These are phyloP conservation scores for Paecilomyces variotii DNA, from an alignment of 2,329 filamentous ascomycete genomes.

Conservation along the genomic window DNA sequence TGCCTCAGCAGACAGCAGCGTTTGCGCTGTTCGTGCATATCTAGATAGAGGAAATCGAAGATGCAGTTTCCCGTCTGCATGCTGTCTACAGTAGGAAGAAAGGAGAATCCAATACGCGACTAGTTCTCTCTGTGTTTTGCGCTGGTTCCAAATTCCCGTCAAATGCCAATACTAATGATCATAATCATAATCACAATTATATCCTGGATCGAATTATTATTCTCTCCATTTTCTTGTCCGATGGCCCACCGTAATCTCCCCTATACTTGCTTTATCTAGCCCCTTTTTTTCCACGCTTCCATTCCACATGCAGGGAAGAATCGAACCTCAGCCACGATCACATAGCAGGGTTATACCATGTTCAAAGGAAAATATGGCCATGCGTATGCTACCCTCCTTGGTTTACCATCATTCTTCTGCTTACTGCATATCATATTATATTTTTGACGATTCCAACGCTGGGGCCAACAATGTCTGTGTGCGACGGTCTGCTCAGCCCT, in stretches of 20 bases:
- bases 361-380: background rate
- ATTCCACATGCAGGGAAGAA: background rate
- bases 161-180: background rate
- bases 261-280: background rate
- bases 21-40: background rate
- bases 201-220: background rate
- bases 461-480: background rate
- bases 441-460: background rate
- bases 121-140: background rate
- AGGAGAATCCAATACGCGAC: background rate
- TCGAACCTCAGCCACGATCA: background rate
- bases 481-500: background rate
- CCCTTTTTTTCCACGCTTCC: background rate
- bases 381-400: background rate
- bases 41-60: too few relatives aligned
- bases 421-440: background rate
- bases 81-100: background rate
- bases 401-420: background rate
- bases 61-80: background rate
- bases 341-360: background rate
- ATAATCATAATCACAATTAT: too few relatives aligned
- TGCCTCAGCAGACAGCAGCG: background rate
- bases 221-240: background rate
- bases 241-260: background rate
- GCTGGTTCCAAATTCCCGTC: background rate